phyloP scores from a whole-genome alignment of 768 basidiomycete genomes.

The Rhodotorula graminis region DNA sequence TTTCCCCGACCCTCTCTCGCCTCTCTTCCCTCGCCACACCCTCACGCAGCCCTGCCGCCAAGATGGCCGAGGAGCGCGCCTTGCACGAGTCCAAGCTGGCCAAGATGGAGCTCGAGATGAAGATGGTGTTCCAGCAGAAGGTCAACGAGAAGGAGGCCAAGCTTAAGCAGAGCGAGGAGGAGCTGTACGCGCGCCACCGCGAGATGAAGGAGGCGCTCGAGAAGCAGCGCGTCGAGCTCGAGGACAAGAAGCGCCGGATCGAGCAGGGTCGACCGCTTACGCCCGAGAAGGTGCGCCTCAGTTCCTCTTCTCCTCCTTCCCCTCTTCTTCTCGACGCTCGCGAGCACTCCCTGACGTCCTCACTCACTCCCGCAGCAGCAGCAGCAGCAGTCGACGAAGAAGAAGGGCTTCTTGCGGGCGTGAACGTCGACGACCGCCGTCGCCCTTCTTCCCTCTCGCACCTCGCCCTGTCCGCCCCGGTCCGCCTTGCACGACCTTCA shows the following conservation, averaged over 20 bases:
- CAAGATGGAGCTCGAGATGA: constrained; percentile 99
- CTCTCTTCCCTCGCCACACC: background rate
- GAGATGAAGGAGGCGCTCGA: constrained; percentile 99
- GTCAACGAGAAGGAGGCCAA: constrained; percentile 99
- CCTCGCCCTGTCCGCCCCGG: background rate
- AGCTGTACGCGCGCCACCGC: constrained; percentile 94
- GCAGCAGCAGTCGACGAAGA: constrained; percentile 25
- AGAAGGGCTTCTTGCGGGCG: constrained; percentile 36
- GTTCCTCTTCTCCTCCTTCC: background rate
- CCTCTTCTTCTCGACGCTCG: background rate
- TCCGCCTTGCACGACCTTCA: too few species aligned
- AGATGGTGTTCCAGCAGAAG: constrained; percentile 97
- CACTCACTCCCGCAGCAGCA: background rate
- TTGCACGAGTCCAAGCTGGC: constrained; percentile 94
- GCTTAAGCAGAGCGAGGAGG: constrained; percentile 97
- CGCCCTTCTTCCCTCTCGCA: background rate
- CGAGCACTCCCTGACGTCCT: background rate
- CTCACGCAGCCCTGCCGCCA: constrained; percentile 74
- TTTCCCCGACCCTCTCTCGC: too few species aligned
- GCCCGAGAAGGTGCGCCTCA: constrained; percentile 74
- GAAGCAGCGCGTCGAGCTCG: constrained; percentile 89
- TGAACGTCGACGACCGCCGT: background rate
- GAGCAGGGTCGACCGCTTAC: constrained; percentile 92
- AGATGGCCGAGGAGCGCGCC: constrained; percentile 91
- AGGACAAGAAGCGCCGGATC: constrained; percentile 87